Evolutionary conservation across 2,329 filamentous ascomycete genomes (phyloP).

Genomic region (Parastagonospora avenae): DNA sequence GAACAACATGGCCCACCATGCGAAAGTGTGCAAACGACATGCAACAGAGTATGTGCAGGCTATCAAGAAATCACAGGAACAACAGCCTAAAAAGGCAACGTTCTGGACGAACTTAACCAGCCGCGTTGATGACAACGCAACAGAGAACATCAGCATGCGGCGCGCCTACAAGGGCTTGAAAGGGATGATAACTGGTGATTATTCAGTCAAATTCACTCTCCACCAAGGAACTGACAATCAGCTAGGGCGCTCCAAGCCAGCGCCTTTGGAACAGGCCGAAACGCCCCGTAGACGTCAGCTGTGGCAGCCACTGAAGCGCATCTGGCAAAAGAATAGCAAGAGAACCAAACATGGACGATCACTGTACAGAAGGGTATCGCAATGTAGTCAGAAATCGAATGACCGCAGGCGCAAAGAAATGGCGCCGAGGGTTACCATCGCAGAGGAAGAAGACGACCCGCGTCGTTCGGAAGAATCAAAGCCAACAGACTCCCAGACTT

Average conservation of each 20-base stretch:
- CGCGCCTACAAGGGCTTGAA: background rate
- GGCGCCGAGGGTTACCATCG: too few species aligned
- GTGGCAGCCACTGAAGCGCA: background rate
- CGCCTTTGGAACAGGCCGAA: background rate
- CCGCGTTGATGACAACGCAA: background rate
- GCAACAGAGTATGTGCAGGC: background rate
- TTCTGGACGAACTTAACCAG: background rate
- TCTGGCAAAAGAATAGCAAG: background rate
- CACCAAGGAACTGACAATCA: background rate
- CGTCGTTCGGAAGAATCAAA: too few species aligned
- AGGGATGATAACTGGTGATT: slow-evolving; percentile 1
- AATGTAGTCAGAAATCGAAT: background rate
- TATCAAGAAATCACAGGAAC: background rate
- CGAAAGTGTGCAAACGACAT: background rate
- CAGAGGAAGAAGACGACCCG: too few species aligned
- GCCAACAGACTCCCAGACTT: too few species aligned
- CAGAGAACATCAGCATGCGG: background rate
- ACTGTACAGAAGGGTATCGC: background rate
- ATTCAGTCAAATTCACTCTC: background rate
- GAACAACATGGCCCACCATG: too few species aligned
- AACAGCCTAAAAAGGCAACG: background rate
- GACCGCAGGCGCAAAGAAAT: too few species aligned
- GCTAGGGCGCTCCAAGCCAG: background rate
- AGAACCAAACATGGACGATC: background rate
- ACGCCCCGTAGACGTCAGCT: background rate